Percentiles rank a stretch among this genome's conserved stretches.
These are phyloP conservation scores for Stemphylium vesicarium DNA, from an alignment of 2,329 filamentous ascomycete species.

Conservation along the genomic window DNA sequence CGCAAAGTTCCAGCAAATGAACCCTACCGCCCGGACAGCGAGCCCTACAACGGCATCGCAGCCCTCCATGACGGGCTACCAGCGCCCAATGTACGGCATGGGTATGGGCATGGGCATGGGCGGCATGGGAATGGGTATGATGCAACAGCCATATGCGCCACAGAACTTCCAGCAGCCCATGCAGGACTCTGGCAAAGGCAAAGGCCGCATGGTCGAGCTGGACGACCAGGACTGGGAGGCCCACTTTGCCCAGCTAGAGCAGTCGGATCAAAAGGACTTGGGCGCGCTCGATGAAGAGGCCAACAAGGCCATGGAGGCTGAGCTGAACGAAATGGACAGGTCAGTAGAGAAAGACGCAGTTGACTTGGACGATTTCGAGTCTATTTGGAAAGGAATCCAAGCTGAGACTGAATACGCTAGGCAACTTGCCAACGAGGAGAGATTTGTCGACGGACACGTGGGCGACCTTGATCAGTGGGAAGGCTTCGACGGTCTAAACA, in stretches of 20 bases:
- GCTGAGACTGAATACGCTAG: conserved; percentile 74
- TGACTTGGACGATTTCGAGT: conserved; percentile 92
- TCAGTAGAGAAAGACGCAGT: conserved; percentile 76
- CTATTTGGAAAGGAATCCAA: conserved; percentile 83
- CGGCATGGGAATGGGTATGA: conserved; percentile 54
- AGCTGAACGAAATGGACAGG: conserved; percentile 89
- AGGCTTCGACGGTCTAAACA: conserved; percentile 72
- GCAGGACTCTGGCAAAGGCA: conserved; percentile 73
- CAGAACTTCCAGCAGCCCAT: conserved; percentile 56
- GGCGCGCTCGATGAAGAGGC: conserved; percentile 66
- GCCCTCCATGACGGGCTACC: conserved; percentile 58
- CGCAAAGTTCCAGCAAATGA: conserved; percentile 76
- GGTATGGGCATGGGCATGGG: conserved; percentile 55
- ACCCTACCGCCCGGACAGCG: conserved; percentile 62
- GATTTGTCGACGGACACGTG: conserved; percentile 67
- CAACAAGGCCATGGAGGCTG: conserved; percentile 78
- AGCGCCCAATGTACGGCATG: conserved; percentile 58
- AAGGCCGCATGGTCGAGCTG: conserved; percentile 82
- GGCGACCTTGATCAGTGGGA: conserved; percentile 84
- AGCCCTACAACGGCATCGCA: conserved; percentile 60
- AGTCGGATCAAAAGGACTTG: conserved; percentile 61
- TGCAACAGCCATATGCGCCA: conserved; percentile 50
- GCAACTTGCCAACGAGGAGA: conserved; percentile 71
- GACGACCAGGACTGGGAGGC: conserved; percentile 96
- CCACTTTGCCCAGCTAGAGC: conserved; percentile 88